Evolutionary conservation across 306 rosid species (phyloP), one percentile per base, ranked within the genome.

Genomic region (Parietaria judaica): DNA sequence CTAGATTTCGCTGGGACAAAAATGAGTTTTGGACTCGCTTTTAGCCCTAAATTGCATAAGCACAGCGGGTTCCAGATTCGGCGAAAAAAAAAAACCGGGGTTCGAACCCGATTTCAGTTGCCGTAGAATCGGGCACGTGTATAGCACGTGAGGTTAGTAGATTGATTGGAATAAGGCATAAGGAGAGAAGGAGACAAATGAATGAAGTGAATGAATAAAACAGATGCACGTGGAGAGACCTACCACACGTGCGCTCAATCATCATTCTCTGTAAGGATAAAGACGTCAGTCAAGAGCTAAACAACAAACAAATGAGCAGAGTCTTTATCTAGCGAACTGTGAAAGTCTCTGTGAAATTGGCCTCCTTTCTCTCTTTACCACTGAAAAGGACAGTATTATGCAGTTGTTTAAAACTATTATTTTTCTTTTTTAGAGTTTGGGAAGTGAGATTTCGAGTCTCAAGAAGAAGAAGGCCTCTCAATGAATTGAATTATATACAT

Each of bases 221-320:
- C 89, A 82, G 55, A 55, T 79, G 84, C 95, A 86, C 95, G 95
- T 88, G 90, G 94, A 84, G 44, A 76, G 84, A 80, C 90, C 90
- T 76, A 82, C 77, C 99, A 86, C 99, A 88, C 99, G 96, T 84
- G 95, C 80, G 74, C 85, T 73, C 88, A 78, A 84, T 92, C 83
- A 80, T 85, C 78, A 66, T 66, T 37, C 49, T 14, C 6, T 44
- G 49, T 12, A 11, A 3, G 71, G 71, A 79, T 71, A 64, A 68
- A 69, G 86, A 75, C 76, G 74, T 71, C 73, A 70, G 74, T 71
- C 73, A 70, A 67, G 66, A 65, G 17, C 72, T 61, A 79, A 23
- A 66, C 72, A 61, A 71, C 69, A 76, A 71, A 68, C 36, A 69
- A 66, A 55, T 59, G 55, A 50, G 47, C 67, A 69, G 35, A 41